phyloP scores from a whole-genome alignment of 2,329 filamentous ascomycete species.

The Cercospora nicotianae region DNA sequence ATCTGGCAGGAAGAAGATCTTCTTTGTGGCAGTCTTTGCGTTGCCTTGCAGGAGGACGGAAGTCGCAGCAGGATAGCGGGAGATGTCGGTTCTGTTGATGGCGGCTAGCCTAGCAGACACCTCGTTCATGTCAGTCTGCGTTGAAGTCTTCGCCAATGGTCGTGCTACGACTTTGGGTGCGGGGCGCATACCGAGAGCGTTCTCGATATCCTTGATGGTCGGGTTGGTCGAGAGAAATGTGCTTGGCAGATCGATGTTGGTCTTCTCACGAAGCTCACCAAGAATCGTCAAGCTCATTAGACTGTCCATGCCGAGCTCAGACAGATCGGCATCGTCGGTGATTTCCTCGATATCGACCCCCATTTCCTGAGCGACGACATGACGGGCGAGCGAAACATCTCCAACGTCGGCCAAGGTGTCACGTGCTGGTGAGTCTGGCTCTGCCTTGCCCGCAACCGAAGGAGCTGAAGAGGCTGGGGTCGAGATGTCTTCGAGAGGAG shows the following conservation, averaged over 20 bases:
- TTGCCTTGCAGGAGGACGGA: slow-evolving; percentile 61
- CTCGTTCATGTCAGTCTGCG: slow-evolving; percentile 46
- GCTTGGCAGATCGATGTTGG: slow-evolving; percentile 51
- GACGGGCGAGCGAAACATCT: slow-evolving; percentile 49
- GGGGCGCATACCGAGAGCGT: slow-evolving; percentile 58
- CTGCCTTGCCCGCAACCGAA: slow-evolving; percentile 45
- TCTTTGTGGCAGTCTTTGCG: slow-evolving; percentile 57
- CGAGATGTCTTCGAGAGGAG: slow-evolving; percentile 46
- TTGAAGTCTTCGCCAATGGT: slow-evolving; percentile 23
- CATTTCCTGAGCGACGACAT: slow-evolving; percentile 58
- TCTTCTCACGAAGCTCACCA: slow-evolving; percentile 53
- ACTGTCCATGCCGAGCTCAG: slow-evolving; percentile 58
- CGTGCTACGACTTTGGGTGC: slow-evolving; percentile 34
- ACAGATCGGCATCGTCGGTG: slow-evolving; percentile 59
- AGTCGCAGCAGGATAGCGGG: slow-evolving; percentile 49
- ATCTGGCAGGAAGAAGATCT: slow-evolving; percentile 55
- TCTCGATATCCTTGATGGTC: slow-evolving; percentile 65
- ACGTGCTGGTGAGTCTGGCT: slow-evolving; percentile 38
- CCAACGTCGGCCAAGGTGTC: slow-evolving; percentile 40
- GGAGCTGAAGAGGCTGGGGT: slow-evolving; percentile 53
- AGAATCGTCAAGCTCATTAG: slow-evolving; percentile 55
- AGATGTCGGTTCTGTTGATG: slow-evolving; percentile 44
- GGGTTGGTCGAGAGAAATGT: slow-evolving; percentile 62
- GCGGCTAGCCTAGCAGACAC: slow-evolving; percentile 49
- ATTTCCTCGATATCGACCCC: slow-evolving; percentile 62